These are phyloP conservation scores for Torulaspora maleeae DNA, from an alignment of 805 yeast species.

Conservation along the genomic window DNA sequence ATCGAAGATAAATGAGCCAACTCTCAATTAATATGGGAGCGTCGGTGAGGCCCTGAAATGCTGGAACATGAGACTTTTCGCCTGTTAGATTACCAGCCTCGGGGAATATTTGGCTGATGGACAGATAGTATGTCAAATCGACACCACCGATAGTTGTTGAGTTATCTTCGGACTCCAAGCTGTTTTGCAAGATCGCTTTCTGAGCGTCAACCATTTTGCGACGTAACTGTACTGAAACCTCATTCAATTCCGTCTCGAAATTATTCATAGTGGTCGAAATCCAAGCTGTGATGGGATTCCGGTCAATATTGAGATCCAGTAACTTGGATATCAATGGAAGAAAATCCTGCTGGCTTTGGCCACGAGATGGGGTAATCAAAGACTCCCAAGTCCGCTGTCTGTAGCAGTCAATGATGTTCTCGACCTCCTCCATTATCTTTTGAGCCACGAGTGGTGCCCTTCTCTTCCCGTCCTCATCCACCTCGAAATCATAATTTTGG, in stretches of 20 bases:
- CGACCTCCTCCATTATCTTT: conserved; percentile 55
- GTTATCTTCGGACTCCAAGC: conserved; percentile 14
- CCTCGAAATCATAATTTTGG: conserved; percentile 9
- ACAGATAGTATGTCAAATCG: conserved; percentile 34
- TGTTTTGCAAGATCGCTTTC: conserved; percentile 37
- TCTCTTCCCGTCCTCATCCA: conserved; percentile 26
- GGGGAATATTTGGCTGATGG: conserved; percentile 25
- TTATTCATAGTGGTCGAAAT: conserved; percentile 46
- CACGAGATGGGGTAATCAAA: conserved; percentile 31
- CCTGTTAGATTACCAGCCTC: conserved; percentile 8
- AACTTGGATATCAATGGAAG: conserved; percentile 48
- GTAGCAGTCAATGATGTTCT: conserved; percentile 49
- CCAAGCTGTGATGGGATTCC: conserved; percentile 64
- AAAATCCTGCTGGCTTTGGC: conserved; percentile 32
- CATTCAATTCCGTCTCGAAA: conserved; percentile 39
- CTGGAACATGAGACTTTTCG: conserved; percentile 9
- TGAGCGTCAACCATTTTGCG: conserved; percentile 40
- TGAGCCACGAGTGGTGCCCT: conserved; percentile 37
- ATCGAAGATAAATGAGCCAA: conserved; percentile 50
- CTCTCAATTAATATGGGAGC: conserved; percentile 52
- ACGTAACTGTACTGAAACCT: conserved; percentile 41
- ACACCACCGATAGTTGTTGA: conserved; percentile 25
- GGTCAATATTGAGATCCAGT: conserved; percentile 56
- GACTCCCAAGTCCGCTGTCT: conserved; percentile 50
- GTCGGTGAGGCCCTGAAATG: conserved; percentile 41